A percentile compares a stretch with the other conserved stretches of the same genome.
Evolutionary conservation across 1,284 basidiomycete genomes (phyloP).

Genomic region (Ustilago vetiveriae): DNA sequence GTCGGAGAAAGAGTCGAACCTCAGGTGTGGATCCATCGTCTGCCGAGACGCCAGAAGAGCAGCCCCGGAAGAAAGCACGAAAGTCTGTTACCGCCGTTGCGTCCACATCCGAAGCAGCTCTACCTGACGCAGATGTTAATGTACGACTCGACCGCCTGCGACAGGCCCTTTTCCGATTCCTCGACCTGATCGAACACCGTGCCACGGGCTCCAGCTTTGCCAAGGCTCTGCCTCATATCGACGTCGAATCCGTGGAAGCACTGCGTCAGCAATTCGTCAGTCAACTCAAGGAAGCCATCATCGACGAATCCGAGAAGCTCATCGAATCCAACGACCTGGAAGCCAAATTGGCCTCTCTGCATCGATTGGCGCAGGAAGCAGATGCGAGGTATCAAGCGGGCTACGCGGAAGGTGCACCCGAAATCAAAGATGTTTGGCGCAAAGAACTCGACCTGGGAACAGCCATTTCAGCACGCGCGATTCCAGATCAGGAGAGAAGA

Average conservation of each 20-base stretch:
- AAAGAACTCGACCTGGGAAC: slow-evolving; percentile 54
- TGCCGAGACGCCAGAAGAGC: slow-evolving; percentile 1
- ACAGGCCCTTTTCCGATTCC: slow-evolving; percentile 52
- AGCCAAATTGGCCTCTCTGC: slow-evolving; percentile 45
- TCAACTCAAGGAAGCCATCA: slow-evolving; percentile 54
- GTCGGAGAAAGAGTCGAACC: slow-evolving; percentile 12
- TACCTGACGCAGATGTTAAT: slow-evolving; percentile 11
- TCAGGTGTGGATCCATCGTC: slow-evolving; percentile 6
- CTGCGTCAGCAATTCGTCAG: slow-evolving; percentile 49
- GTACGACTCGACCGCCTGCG: slow-evolving; percentile 52
- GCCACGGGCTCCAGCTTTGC: slow-evolving; percentile 45
- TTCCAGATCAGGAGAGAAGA: slow-evolving; percentile 48
- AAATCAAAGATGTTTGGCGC: slow-evolving; percentile 58
- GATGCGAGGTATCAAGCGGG: slow-evolving; percentile 47
- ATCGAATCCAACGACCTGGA: slow-evolving; percentile 51
- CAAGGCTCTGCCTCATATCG: slow-evolving; percentile 47
- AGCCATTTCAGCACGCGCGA: slow-evolving; percentile 51
- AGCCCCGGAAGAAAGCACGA: slow-evolving; percentile 19
- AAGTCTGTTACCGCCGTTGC: slow-evolving; percentile 7
- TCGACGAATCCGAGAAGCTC: slow-evolving; percentile 50
- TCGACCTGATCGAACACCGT: slow-evolving; percentile 56
- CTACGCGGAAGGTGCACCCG: slow-evolving; percentile 16
- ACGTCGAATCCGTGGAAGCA: slow-evolving; percentile 40
- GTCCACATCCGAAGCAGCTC: neutral
- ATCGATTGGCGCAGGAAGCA: slow-evolving; percentile 51